Evolutionary conservation across 2,329 filamentous ascomycete genomes (phyloP).

Genomic region (Aureobasidium zeae): DNA sequence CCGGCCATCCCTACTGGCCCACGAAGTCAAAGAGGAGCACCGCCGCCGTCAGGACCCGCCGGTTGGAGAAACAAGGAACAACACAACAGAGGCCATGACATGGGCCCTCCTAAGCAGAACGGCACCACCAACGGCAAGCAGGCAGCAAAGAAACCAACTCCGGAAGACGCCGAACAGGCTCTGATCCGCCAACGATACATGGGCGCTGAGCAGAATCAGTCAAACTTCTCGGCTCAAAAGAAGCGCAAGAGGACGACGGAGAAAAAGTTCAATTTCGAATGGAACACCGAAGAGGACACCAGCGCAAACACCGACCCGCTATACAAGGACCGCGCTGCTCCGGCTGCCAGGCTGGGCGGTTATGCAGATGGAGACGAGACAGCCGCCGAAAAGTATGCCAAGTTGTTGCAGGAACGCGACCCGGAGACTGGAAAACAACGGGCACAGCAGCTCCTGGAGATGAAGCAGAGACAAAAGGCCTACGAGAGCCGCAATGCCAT

Average conservation of each 20-base stretch:
- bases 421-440: conserved; percentile 64
- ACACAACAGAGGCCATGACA: conserved; percentile 41
- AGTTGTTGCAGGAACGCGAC: conserved; percentile 65
- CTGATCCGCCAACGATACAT: conserved; percentile 77
- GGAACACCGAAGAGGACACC: conserved; percentile 92
- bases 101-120: conserved; percentile 37
- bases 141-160: conserved; percentile 36
- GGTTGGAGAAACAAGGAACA: conserved; percentile 35
- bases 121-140: conserved; percentile 29
- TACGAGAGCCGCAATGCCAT: conserved; percentile 62
- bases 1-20: conserved; percentile 59
- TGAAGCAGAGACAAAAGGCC: conserved; percentile 69
- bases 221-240: conserved; percentile 89
- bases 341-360: conserved; percentile 56
- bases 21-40: conserved; percentile 42
- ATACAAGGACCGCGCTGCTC: conserved; percentile 59
- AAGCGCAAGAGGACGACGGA: conserved; percentile 87
- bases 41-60: conserved; percentile 26
- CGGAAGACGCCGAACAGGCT: conserved; percentile 59
- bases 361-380: conserved; percentile 49
- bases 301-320: conserved; percentile 73
- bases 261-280: conserved; percentile 98
- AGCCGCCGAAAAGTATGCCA: conserved; percentile 49
- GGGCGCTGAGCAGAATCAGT: conserved; percentile 77
- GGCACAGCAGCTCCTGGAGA: conserved; percentile 72